phyloP scores from a whole-genome alignment of 139 green algal species.

The Tetradesmus obliquus region DNA sequence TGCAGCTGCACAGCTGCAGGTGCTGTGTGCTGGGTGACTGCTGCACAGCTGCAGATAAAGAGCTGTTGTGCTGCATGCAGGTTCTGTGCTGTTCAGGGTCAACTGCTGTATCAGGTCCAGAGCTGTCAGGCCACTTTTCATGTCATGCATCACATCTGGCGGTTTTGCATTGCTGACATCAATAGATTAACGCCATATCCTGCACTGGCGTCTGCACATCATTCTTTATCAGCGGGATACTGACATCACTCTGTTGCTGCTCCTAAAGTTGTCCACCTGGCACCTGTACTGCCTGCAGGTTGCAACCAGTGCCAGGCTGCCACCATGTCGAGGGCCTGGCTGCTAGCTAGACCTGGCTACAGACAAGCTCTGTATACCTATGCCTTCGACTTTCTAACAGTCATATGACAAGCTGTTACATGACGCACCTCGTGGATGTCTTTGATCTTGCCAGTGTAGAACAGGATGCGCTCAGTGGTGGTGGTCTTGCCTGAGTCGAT shows the following conservation, averaged over 20 bases:
- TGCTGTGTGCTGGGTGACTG: too few relatives aligned
- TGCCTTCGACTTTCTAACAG: background rate
- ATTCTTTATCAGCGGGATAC: too few relatives aligned
- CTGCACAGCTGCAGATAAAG: background rate
- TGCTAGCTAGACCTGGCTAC: background rate
- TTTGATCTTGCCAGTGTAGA: constrained; percentile 97
- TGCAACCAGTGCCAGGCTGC: background rate
- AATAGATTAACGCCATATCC: too few relatives aligned
- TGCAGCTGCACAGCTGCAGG: background rate
- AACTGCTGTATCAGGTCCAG: background rate
- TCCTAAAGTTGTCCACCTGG: background rate
- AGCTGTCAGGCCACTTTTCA: background rate
- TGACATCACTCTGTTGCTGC: background rate
- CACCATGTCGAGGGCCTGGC: background rate
- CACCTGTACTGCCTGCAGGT: background rate
- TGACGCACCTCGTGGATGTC: constrained; percentile 96
- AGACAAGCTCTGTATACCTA: background rate
- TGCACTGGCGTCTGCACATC: too few relatives aligned
- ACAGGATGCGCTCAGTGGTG: constrained; percentile 98
- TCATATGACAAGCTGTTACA: background rate
- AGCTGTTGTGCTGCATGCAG: background rate
- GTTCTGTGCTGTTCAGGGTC: background rate
- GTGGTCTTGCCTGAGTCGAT: constrained; percentile 99
- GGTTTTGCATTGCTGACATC: too few relatives aligned
- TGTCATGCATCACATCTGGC: background rate